Percentiles rank a stretch among this genome's conserved stretches.
Conservation (phyloP, 1,284 basidiomycete species). For the Heterobasidion occidentale region DNA sequence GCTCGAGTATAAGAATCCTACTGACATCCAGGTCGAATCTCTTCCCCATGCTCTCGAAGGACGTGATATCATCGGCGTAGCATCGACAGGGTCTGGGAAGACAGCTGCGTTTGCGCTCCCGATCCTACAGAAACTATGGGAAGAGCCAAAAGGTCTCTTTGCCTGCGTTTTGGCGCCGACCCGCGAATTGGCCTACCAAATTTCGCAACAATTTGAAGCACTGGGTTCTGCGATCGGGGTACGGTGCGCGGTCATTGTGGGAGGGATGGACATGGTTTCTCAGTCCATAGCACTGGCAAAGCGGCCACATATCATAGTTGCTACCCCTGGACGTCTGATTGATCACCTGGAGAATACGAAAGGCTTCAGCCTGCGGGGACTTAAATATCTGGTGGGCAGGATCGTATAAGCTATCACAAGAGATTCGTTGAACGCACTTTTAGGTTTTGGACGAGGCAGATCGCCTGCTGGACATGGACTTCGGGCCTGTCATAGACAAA, state of each 20-base stretch:
- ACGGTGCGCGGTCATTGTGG: constrained; percentile 86
- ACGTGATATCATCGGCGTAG: constrained; percentile 95
- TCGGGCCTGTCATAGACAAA: constrained; percentile 95
- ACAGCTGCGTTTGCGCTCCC: constrained; percentile 97
- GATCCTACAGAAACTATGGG: constrained; percentile 95
- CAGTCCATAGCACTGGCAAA: constrained; percentile 94
- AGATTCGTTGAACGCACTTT: neutral
- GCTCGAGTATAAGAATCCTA: constrained; percentile 82
- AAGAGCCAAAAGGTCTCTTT: constrained; percentile 90
- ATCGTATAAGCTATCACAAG: neutral
- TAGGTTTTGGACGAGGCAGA: constrained; percentile 98
- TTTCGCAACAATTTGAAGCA: constrained; percentile 92
- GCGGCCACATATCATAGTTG: constrained; percentile 93
- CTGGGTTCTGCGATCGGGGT: constrained; percentile 94
- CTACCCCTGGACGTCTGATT: constrained; percentile 91
- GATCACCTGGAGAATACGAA: constrained; percentile 99
- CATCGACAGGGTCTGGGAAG: constrained; percentile 96
- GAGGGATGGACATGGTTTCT: constrained; percentile 91
- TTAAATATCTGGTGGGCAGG: constrained; percentile 81
- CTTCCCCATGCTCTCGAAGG: constrained; percentile 89
- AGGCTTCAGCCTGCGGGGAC: constrained; percentile 83
- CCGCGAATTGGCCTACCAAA: constrained; percentile 97
- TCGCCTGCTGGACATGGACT: constrained; percentile 94
- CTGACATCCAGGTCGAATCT: constrained; percentile 86
- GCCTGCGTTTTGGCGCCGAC: constrained; percentile 95